phyloP scores from a whole-genome alignment of 2,329 filamentous ascomycete genomes.

The Fusarium tjaetaba region DNA sequence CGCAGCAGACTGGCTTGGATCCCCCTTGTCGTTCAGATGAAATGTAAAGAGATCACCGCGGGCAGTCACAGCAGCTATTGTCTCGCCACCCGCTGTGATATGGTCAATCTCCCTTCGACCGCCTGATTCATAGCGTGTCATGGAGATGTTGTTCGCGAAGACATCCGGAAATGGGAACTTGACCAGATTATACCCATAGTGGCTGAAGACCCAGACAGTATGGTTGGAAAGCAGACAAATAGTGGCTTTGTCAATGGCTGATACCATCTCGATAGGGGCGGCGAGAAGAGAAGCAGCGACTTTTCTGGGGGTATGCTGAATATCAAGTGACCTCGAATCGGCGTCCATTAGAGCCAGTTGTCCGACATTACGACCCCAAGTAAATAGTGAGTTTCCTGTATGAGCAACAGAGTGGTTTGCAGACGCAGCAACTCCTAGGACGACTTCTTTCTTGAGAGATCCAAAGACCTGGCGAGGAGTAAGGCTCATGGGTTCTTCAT shows the following conservation, averaged over 20 bases:
- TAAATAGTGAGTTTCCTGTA: slow-evolving; percentile 83
- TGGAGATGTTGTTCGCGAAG: slow-evolving; percentile 75
- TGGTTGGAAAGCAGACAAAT: slow-evolving; percentile 85
- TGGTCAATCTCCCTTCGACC: slow-evolving; percentile 76
- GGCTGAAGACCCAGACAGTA: slow-evolving; percentile 93
- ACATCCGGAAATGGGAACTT: slow-evolving; percentile 80
- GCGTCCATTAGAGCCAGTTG: slow-evolving; percentile 95
- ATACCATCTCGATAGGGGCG: slow-evolving; percentile 78
- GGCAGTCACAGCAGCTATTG: slow-evolving; percentile 86
- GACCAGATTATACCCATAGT: slow-evolving; percentile 94
- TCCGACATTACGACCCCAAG: slow-evolving; percentile 94
- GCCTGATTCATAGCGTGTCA: slow-evolving; percentile 68
- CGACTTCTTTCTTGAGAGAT: slow-evolving; percentile 83
- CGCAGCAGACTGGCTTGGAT: slow-evolving; percentile 66
- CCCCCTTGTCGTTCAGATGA: slow-evolving; percentile 74
- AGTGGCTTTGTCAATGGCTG: slow-evolving; percentile 91
- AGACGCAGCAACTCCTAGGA: slow-evolving; percentile 87
- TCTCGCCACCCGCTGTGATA: slow-evolving; percentile 87
- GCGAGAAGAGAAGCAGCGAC: slow-evolving; percentile 82
- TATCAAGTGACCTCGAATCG: slow-evolving; percentile 87
- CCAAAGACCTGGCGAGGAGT: slow-evolving; percentile 91
- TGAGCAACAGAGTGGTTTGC: slow-evolving; percentile 91
- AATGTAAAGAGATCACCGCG: slow-evolving; percentile 91
- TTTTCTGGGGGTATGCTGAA: slow-evolving; percentile 83
- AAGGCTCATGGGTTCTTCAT: slow-evolving; percentile 85